Percentiles rank a stretch among this genome's conserved stretches.
Evolutionary conservation across 2,329 filamentous ascomycete genomes (phyloP).

Genomic region (Trichoderma pleuroti): DNA sequence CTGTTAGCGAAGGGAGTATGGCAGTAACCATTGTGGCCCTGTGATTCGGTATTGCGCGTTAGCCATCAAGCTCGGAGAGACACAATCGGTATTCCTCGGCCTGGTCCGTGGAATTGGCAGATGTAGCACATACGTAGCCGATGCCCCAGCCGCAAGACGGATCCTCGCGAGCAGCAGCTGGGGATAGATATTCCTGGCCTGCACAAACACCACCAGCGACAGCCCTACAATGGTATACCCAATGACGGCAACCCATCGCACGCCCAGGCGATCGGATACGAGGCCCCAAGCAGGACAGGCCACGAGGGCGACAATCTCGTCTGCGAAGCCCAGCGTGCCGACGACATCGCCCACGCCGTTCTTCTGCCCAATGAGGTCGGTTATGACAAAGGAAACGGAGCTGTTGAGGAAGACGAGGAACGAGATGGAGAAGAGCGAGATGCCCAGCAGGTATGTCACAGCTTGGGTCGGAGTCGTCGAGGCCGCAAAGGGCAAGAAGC

Average conservation of each 20-base stretch:
- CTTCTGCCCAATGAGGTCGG: conserved; percentile 73
- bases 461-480: conserved; percentile 60
- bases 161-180: conserved; percentile 80
- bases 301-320: conserved; percentile 76
- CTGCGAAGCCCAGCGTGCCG: conserved; percentile 79
- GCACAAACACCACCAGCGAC: conserved; percentile 75
- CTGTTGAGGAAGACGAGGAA: conserved; percentile 89
- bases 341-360: conserved; percentile 73
- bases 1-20: conserved; percentile 71
- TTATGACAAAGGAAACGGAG: conserved; percentile 79
- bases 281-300: conserved; percentile 80
- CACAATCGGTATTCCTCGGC: background rate
- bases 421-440: conserved; percentile 81
- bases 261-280: conserved; percentile 71
- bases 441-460: conserved; percentile 74
- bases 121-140: conserved; percentile 66
- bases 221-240: conserved; percentile 81
- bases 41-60: background rate
- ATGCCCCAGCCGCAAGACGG: conserved; percentile 85
- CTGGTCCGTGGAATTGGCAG: background rate
- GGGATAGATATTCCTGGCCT: conserved; percentile 83
- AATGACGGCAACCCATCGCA: conserved; percentile 66
- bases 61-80: background rate
- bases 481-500: conserved; percentile 55
- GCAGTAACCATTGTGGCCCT: conserved; percentile 95